Evolutionary conservation across 2,329 filamentous ascomycete species (phyloP), one percentile per base, ranked within the genome.

Genomic region (Fusarium vanettenii): DNA sequence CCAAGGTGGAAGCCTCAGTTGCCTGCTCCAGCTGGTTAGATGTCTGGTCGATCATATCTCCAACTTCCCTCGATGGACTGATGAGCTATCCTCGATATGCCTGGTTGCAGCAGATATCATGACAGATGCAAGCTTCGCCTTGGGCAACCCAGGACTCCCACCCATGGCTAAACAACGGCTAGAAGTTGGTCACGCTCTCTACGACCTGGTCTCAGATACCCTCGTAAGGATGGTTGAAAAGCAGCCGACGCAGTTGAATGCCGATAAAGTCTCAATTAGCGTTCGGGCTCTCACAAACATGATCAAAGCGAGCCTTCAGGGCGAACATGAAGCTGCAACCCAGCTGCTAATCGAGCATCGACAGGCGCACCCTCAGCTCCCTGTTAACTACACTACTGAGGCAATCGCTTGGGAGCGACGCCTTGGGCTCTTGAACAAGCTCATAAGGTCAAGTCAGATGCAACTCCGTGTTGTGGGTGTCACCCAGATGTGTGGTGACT

Each of bases 361-460:
- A 18, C 62, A 68, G 27, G 70, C 72, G 2, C 76, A 81, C 31
- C 86, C 87, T 0, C 70, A 83, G 10, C 81, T 89, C 27, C 78
- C 83, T 9, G 70, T 74, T 4, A 81, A 79, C 3, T 83, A 83
- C 66, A 84, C 85, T 1, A 78, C 85, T 1, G 87, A 89, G 10
- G 85, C 91, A 0, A 85, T 93, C 18, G 83, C 87, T 1, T 86
- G 87, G 62, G 88, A 91, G 65, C 97, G 94, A 92, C 92, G 91
- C 60, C 91, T 98, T 76, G 86, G 87, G 50, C 85, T 92, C 2
- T 85, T 94, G 61, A 91, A 90, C 76, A 92, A 90, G 75, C 91
- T 96, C 75, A 92, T 98, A 62, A 91, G 89, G 78, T 96, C 94
- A 67, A 92, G 94, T 39, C 94, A 96, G 78, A 98, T 98, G 95